Base-by-base conservation (phyloP, 176 grass and related monocot genomes). In the Aegilops umbellulata region DNA sequence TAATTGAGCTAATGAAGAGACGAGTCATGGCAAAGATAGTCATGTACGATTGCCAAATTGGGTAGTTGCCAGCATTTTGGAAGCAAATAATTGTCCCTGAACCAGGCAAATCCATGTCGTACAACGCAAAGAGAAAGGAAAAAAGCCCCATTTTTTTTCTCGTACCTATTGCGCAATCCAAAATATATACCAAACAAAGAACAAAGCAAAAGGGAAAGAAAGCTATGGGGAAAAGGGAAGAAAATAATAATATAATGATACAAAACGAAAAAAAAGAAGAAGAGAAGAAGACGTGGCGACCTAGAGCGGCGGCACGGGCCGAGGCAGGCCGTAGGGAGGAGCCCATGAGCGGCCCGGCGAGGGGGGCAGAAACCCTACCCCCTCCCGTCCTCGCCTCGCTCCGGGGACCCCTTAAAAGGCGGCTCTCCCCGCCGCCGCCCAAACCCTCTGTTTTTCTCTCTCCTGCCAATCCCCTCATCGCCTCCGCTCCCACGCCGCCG, bases 361-460 rank as follows among this genome's bases (percentile, higher is more conserved):
- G 12, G 12, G 11, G 16, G 19, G 7, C 9, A 60, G 81, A 88
- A 85, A 91, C 85, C 89, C 89, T 88, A 91, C 89, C 66, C 42
- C 41, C 2, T 63, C 79, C 55, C 55, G 55, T 58, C 7, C 14
- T 65, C 1, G 64, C 23, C 38, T 15, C 67, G 61, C 19, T 80
- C 35, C 35, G 1, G 4, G 13, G 57, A 16, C 14, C 65, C 89
- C 76, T 84, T 88, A 91, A 91, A 91, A 91, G 86, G 62, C 69
- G 23, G 69, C 82, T 77, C 89, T 80, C 85, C 29, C 89, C 89
- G 85, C 89, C 81, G 89, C 12, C 70, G 75, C 64, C 47, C 81
- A 76, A 85, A 80, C 85, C 85, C 81, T 87, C 81, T 30, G 62
- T 87, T 88, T 87, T 88, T 88, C 89, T 88, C 89, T 87, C 85